Conservation (phyloP, 139 green algal species). For the Chlorella sp. region DNA sequence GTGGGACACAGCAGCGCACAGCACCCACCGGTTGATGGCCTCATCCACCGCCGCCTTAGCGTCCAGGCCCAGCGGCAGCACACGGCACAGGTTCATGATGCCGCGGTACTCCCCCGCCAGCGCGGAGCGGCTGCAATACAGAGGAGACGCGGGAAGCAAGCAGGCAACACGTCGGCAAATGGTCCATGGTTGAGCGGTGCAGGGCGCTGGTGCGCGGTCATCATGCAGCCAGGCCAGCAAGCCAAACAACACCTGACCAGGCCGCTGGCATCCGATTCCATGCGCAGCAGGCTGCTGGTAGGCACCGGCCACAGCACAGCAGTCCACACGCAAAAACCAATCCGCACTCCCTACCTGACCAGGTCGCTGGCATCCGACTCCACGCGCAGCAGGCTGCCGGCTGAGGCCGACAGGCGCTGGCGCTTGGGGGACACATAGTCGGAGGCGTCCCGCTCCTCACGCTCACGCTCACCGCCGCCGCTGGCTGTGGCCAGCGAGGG, state of each 20-base stretch:
- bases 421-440: slow-evolving; percentile 33
- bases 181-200: no score
- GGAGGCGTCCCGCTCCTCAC: background rate
- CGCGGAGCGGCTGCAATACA: slow-evolving; percentile 17
- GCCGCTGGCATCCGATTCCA: slow-evolving; percentile 43
- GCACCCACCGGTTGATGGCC: no score
- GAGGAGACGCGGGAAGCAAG: no score
- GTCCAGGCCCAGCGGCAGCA: slow-evolving; percentile 78
- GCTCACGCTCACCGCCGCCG: background rate
- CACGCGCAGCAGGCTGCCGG: slow-evolving; percentile 9
- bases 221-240: no score
- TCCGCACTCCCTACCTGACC: background rate
- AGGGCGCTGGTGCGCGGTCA: no score
- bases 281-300: slow-evolving; percentile 11
- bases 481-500: background rate
- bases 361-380: slow-evolving; percentile 49
- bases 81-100: slow-evolving; percentile 72
- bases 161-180: no score
- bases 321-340: no score
- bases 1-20: no score
- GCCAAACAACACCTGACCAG: slow-evolving; percentile 40
- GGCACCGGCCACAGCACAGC: no score
- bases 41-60: slow-evolving; percentile 83
- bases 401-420: slow-evolving; percentile 12
- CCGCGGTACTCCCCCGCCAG: slow-evolving; percentile 81